phyloP scores from a whole-genome alignment of 2,329 filamentous ascomycete species.

The Albophoma yamanashiensis region DNA sequence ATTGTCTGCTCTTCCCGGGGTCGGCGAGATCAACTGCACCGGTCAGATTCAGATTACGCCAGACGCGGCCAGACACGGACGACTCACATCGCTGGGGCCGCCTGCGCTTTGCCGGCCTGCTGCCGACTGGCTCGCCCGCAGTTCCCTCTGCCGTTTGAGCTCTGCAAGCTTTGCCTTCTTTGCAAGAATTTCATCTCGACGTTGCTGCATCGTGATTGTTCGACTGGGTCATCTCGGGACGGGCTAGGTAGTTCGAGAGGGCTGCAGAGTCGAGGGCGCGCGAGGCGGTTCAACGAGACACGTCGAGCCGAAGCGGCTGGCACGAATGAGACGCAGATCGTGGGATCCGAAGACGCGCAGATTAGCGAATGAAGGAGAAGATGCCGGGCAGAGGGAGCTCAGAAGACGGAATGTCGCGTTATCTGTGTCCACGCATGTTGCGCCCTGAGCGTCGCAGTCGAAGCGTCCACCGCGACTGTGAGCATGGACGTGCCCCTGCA shows the following conservation, averaged over 20 bases:
- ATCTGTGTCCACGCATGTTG: background rate
- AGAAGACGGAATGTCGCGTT: background rate
- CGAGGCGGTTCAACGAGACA: background rate
- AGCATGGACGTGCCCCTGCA: background rate
- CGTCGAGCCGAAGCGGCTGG: background rate
- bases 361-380: background rate
- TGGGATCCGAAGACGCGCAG: background rate
- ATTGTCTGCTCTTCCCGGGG: conserved; percentile 56
- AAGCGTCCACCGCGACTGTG: background rate
- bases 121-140: conserved; percentile 66
- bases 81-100: conserved; percentile 59
- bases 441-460: background rate
- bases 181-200: conserved; percentile 89
- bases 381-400: background rate
- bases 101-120: conserved; percentile 59
- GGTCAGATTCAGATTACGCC: conserved; percentile 4
- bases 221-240: conserved; percentile 38
- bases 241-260: conserved; percentile 9
- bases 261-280: background rate
- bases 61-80: background rate
- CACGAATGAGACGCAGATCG: background rate
- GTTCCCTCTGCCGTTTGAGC: conserved; percentile 83
- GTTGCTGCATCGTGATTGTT: conserved; percentile 55
- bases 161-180: conserved; percentile 97
- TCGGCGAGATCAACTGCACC: conserved; percentile 49